Conservation (phyloP, 2,329 filamentous ascomycete genomes). For the Pseudogymnoascus sp. region DNA sequence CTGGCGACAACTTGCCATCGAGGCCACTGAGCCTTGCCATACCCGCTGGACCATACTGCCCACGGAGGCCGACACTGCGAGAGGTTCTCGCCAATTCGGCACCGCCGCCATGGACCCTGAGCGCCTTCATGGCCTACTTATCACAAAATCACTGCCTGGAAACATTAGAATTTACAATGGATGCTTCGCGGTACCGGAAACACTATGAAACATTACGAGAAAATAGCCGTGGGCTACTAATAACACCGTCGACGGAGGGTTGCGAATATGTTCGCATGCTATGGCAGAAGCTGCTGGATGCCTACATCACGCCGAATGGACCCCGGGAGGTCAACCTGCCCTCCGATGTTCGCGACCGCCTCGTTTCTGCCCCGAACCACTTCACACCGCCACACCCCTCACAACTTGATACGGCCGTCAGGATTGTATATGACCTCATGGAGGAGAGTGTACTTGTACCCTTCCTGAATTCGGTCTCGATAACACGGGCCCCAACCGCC, state of each 20-base stretch:
- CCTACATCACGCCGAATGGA: conserved; percentile 81
- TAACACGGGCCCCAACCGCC: conserved; percentile 22
- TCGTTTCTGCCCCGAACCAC: conserved; percentile 57
- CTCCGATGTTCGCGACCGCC: conserved; percentile 71
- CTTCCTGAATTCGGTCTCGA: conserved; percentile 59
- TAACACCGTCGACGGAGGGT: conserved; percentile 27
- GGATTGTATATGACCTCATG: conserved; percentile 92
- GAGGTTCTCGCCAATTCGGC: conserved; percentile 86
- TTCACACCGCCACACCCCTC: conserved; percentile 65
- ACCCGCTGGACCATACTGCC: conserved; percentile 42
- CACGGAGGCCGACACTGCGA: conserved; percentile 64
- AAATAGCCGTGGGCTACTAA: conserved; percentile 36
- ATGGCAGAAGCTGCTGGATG: conserved; percentile 82
- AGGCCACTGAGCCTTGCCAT: conserved; percentile 41
- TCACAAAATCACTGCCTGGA: conserved; percentile 97
- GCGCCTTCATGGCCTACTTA: conserved; percentile 91
- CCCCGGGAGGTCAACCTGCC: conserved; percentile 88
- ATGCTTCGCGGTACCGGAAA: conserved; percentile 73
- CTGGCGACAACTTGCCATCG: conserved; percentile 35
- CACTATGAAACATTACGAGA: conserved; percentile 35
- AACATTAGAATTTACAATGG: conserved; percentile 93
- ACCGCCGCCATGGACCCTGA: conserved; percentile 80
- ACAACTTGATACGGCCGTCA: conserved; percentile 71
- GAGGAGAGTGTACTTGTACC: conserved; percentile 91
- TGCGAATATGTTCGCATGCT: conserved; percentile 61